Percentiles rank a stretch among this genome's conserved stretches.
phyloP scores from a whole-genome alignment of 1,139 yeast genomes.

The Hemisphaericaspora subhashii region DNA sequence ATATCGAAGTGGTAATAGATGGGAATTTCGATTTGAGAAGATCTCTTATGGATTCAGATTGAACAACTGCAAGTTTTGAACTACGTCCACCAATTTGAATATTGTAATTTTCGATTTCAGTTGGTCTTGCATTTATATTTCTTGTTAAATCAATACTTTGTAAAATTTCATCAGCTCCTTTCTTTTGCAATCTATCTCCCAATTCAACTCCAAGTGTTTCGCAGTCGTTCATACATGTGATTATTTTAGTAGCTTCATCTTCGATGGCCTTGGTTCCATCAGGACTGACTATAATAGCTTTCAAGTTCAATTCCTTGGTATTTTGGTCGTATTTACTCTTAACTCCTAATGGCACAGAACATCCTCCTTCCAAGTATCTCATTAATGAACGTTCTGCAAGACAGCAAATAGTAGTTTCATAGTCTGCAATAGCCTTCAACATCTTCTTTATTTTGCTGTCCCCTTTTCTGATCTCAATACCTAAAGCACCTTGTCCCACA shows the following conservation, averaged over 20 bases:
- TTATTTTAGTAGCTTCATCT: conserved; percentile 39
- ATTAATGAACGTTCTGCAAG: conserved; percentile 87
- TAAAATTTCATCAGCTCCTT: conserved; percentile 82
- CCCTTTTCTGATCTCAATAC: conserved; percentile 77
- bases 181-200: conserved; percentile 64
- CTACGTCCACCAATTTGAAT: conserved; percentile 83
- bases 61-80: conserved; percentile 82
- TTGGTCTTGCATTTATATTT: conserved; percentile 17
- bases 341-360: conserved; percentile 96
- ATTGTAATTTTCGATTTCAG: too few relatives aligned
- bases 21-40: conserved; percentile 62
- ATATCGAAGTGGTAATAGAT: conserved; percentile 58
- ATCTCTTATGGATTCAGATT: conserved; percentile 72
- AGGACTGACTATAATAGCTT: conserved; percentile 79
- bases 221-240: conserved; percentile 57
- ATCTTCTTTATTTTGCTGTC: conserved; percentile 61
- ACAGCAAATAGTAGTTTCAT: conserved; percentile 71
- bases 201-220: conserved; percentile 66
- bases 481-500: conserved; percentile 97
- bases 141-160: conserved; percentile 61
- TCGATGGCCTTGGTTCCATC: conserved; percentile 76
- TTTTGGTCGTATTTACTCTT: conserved; percentile 53
- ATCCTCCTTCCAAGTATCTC: conserved; percentile 93
- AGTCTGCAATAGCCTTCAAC: conserved; percentile 64
- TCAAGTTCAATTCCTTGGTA: conserved; percentile 47